A percentile compares a stretch with the other conserved stretches of the same genome.
These are phyloP conservation scores for Emericellopsis terricola DNA, from an alignment of 495 filamentous ascomycete species.

Conservation along the genomic window DNA sequence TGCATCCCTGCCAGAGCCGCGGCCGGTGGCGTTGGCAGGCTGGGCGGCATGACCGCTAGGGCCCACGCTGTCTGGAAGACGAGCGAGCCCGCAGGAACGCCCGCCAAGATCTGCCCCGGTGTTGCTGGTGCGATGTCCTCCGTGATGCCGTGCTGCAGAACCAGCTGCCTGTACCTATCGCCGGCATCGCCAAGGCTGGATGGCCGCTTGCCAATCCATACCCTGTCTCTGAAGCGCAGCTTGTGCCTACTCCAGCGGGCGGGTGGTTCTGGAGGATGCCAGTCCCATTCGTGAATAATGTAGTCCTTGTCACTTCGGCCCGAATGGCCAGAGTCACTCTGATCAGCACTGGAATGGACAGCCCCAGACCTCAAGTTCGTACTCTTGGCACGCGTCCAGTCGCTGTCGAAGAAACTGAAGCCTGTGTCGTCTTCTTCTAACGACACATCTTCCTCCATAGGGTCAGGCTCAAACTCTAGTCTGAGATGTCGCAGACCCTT, in stretches of 20 bases:
- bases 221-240: no score
- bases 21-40: conserved; percentile 6
- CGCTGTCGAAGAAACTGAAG: conserved; percentile 16
- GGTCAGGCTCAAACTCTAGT: conserved; percentile 21
- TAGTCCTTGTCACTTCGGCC: conserved; percentile 7
- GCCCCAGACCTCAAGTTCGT: neutral
- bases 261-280: conserved; percentile 1
- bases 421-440: conserved; percentile 8
- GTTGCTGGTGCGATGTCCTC: conserved; percentile 14
- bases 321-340: conserved; percentile 1
- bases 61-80: conserved; percentile 24
- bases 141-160: conserved; percentile 10
- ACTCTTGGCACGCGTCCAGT: conserved; percentile 6
- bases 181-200: no score
- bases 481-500: conserved; percentile 21
- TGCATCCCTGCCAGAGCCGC: conserved; percentile 10
- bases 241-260: neutral
- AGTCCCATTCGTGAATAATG: conserved; percentile 7
- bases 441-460: conserved; percentile 9
- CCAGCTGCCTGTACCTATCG: conserved; percentile 22
- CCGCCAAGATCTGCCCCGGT: conserved; percentile 20
- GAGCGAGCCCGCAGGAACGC: conserved; percentile 16
- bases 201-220: conserved; percentile 27
- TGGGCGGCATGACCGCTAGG: conserved; percentile 11
- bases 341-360: neutral